phyloP scores from a whole-genome alignment of 306 rosid species.

The Lotus japonicus region DNA sequence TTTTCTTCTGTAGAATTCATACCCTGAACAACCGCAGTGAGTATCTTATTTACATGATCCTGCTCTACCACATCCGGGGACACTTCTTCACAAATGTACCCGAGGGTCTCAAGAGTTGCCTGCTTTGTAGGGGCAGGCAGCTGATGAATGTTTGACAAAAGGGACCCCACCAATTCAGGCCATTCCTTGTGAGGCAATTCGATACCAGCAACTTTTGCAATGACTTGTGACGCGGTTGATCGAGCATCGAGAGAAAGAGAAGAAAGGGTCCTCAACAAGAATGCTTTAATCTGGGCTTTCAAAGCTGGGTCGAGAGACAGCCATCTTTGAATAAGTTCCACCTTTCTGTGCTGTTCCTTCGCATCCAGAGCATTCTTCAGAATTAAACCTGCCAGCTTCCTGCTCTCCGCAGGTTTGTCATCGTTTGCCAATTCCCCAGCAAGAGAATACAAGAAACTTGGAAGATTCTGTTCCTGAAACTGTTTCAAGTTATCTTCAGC shows the following conservation, averaged over 20 bases:
- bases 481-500: constrained; percentile 81
- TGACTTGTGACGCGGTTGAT: constrained; percentile 85
- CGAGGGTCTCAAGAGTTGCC: constrained; percentile 92
- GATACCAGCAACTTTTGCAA: constrained; percentile 89
- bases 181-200: constrained; percentile 89
- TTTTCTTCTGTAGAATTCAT: constrained; percentile 68
- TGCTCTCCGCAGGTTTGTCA: constrained; percentile 82
- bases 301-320: constrained; percentile 52
- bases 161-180: constrained; percentile 79
- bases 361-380: constrained; percentile 95
- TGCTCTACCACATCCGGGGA: constrained; percentile 66
- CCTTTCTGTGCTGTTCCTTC: constrained; percentile 81
- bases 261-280: constrained; percentile 67
- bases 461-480: constrained; percentile 89
- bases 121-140: constrained; percentile 73
- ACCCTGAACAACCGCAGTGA: constrained; percentile 85
- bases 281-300: constrained; percentile 68
- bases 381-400: constrained; percentile 77
- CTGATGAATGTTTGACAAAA: constrained; percentile 67
- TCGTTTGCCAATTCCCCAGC: constrained; percentile 88
- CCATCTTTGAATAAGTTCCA: constrained; percentile 83
- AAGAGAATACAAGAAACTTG: constrained; percentile 74
- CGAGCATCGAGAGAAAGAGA: constrained; percentile 71
- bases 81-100: constrained; percentile 90
- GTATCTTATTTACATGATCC: constrained; percentile 78